Percentiles rank a stretch among this genome's conserved stretches.
phyloP scores from a whole-genome alignment of 306 rosid species.

The Vigna unguiculata region DNA sequence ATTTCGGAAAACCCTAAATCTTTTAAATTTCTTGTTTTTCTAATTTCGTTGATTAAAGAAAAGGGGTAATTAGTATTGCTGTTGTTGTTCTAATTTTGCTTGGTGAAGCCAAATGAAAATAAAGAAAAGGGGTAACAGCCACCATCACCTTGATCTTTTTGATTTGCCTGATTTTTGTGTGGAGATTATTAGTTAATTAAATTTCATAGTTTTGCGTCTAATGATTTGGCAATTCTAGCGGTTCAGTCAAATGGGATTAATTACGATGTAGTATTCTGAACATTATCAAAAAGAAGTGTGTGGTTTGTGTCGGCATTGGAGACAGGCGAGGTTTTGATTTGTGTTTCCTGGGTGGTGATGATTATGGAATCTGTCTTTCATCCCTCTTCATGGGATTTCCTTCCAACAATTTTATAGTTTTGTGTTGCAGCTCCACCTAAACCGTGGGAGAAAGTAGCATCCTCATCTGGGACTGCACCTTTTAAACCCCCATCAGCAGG shows the following conservation, averaged over 20 bases:
- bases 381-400: background rate
- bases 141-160: background rate
- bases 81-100: background rate
- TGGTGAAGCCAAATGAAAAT: too few relatives aligned
- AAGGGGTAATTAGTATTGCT: background rate
- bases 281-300: background rate
- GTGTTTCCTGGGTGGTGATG: background rate
- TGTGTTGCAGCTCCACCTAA: slow-evolving; percentile 74
- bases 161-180: background rate
- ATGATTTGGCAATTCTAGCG: background rate
- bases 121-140: background rate
- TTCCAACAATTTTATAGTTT: background rate
- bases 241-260: background rate
- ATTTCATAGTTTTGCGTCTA: background rate
- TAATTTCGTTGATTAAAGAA: background rate
- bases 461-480: slow-evolving; percentile 71
- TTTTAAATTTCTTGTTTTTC: background rate
- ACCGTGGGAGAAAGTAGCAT: slow-evolving; percentile 75
- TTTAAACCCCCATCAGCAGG: slow-evolving; percentile 76
- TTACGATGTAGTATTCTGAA: background rate
- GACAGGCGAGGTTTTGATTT: background rate
- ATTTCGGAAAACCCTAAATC: background rate
- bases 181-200: background rate
- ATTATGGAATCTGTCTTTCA: background rate
- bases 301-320: background rate